Base-by-base conservation (phyloP, 1,284 basidiomycete genomes). In the Amylostereum areolatum region DNA sequence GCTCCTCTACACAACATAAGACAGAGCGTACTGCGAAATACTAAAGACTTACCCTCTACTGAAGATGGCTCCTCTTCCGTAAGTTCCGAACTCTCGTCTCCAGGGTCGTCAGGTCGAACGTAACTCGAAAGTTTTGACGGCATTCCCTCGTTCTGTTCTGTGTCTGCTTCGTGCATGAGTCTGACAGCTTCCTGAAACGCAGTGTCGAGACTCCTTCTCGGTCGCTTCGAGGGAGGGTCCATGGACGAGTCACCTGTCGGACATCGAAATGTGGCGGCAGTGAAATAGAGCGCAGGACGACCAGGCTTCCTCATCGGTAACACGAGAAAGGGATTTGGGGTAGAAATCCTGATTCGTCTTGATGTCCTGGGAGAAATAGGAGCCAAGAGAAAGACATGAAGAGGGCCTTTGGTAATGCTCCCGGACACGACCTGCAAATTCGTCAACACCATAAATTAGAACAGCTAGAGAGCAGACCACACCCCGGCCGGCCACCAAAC, bases 101-200 rank as follows among this genome's bases (percentile, higher is more conserved):
- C 18, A 18, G 18, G 18, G 18, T 18, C 18, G 18, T 18, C 18
- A 18, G 18, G 18, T 18, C 18, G 18, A 18, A 18, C 52, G 33
- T 62, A 59, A 12, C 53, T 54, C 10, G 65, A 66, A 1, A 67
- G 52, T 27, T 57, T 52, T 24, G 57, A 52, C 4, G 62, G 57
- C 31, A 66, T 46, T 1, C 64, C 65, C 41, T 64, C 65, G 18
- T 64, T 62, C 27, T 59, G 57, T 5, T 55, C 55, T 28, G 59
- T 57, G 49, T 69, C 59, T 2, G 55, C 60, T 45, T 58, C 52
- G 4, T 67, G 50, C 62, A 68, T 65, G 6, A 59, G 55, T 41
- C 64, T 54, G 6, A 63, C 57, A 2, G 66, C 68, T 34, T 58
- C 57, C 34, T 51, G 57, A 64, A 66, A 70, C n/a, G 59, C 52